Evolutionary conservation across 805 yeast genomes (phyloP), one percentile per base, ranked within the genome.

Genomic region (Candida michaelii): DNA sequence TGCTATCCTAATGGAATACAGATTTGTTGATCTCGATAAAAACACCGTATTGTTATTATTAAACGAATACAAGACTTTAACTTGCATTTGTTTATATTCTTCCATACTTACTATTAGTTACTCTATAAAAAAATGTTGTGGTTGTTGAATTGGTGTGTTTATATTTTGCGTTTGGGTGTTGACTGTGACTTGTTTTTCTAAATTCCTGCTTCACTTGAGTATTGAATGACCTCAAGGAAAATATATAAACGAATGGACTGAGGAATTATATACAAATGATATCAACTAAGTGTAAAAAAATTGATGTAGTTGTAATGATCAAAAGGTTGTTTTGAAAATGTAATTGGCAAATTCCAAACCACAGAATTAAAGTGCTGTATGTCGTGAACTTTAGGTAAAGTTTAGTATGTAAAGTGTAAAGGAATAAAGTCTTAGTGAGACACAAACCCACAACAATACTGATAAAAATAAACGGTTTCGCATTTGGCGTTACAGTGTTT

Each of bases 21-120:
- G 64, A 21, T 40, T 45, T 38, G 58, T 57, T 7, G 73, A 67
- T 27, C 76, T 54, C 4, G 74, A 68, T 42, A 70, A 59, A 43
- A 69, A 70, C 39, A 70, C 74, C 5, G 74, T 67, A 35, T 66
- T 46, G 52, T 63, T 65, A 52, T 66, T 65, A 56, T 70, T 67
- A 60, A 70, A 70, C 30, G 74, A 67, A 46, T 70, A 70, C 53
- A 70, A 58, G 45, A 70, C 71, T 50, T 70, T 70, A 41, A 70
- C 66, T 53, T 70, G 76, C 74, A 70, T 70, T 47, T 66, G 64
- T 44, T 62, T 58, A 49, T 58, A 55, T 38, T 46, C 53, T 17
- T 45, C 49, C 33, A 29, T 7, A 7, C 17, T 14, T 27, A 27
- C 13, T 25, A 25, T 25, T 5, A 25, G 5, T 27, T 27, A 27